phyloP scores from a whole-genome alignment of 768 basidiomycete genomes.

The Leccinum rimulosum region DNA sequence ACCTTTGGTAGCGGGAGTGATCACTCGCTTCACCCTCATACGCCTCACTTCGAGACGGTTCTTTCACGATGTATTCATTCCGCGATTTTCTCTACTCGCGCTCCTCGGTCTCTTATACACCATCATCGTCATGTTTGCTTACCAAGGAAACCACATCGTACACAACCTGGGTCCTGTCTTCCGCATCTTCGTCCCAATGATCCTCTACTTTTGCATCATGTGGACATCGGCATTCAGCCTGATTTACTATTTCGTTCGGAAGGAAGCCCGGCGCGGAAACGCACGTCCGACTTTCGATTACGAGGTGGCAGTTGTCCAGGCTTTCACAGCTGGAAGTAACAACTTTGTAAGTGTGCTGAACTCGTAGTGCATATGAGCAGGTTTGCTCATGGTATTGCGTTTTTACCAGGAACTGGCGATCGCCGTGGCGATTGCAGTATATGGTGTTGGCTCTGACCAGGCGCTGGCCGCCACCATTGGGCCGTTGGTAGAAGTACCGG shows the following conservation, averaged over 20 bases:
- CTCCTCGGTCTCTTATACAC: slow-evolving; percentile 80
- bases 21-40: slow-evolving; percentile 63
- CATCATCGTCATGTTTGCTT: slow-evolving; percentile 72
- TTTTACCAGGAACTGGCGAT: slow-evolving; percentile 71
- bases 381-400: neutral
- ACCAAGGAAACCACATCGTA: slow-evolving; percentile 67
- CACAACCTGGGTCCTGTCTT: slow-evolving; percentile 75
- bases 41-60: slow-evolving; percentile 42
- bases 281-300: slow-evolving; percentile 42
- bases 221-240: slow-evolving; percentile 62
- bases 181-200: slow-evolving; percentile 76
- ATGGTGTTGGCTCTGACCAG: slow-evolving; percentile 74
- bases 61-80: slow-evolving; percentile 61
- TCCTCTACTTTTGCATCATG: slow-evolving; percentile 77
- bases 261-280: slow-evolving; percentile 21
- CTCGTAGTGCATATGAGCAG: neutral
- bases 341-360: slow-evolving; percentile 54
- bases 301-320: slow-evolving; percentile 72
- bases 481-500: slow-evolving; percentile 77
- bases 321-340: slow-evolving; percentile 78
- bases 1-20: slow-evolving; percentile 65
- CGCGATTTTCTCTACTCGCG: slow-evolving; percentile 63
- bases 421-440: slow-evolving; percentile 75
- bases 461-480: slow-evolving; percentile 81
- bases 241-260: slow-evolving; percentile 47